Conservation (phyloP, 495 filamentous ascomycete genomes). For the Penicillium coffeae region DNA sequence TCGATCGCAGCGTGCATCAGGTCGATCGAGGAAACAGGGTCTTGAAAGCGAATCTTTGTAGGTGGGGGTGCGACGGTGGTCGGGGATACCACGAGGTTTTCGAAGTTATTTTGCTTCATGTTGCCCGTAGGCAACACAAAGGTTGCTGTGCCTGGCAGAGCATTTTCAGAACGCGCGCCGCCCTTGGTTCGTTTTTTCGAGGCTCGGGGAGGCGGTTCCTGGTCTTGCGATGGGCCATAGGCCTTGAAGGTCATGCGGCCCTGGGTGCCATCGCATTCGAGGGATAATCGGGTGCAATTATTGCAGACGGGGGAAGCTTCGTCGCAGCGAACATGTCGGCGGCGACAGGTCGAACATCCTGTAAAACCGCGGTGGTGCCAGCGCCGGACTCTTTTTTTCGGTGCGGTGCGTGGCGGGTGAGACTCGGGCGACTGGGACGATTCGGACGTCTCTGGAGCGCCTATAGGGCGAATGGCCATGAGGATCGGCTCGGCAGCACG, state of each 20-base stretch:
- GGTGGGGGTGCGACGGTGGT: conserved; percentile 11
- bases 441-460: conserved; percentile 17
- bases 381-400: conserved; percentile 42
- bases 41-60: conserved; percentile 17
- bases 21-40: conserved; percentile 20
- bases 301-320: conserved; percentile 40
- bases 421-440: conserved; percentile 13
- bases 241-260: conserved; percentile 43
- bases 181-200: conserved; percentile 22
- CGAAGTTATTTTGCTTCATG: conserved; percentile 6
- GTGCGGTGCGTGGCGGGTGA: conserved; percentile 16
- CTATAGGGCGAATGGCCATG: conserved; percentile 34
- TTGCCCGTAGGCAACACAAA: conserved; percentile 9
- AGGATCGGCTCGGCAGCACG: conserved; percentile 6
- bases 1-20: conserved; percentile 22
- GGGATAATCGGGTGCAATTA: conserved; percentile 36
- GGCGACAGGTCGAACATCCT: conserved; percentile 37
- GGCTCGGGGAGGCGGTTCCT: conserved; percentile 9
- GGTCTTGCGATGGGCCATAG: conserved; percentile 29
- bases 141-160: conserved; percentile 8
- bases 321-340: conserved; percentile 44
- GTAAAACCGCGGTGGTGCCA: conserved; percentile 42
- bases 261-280: conserved; percentile 39
- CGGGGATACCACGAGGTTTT: conserved; percentile 21
- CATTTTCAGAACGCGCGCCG: conserved; percentile 9